These are phyloP conservation scores for Diddensiella transvaalensis DNA, from an alignment of 805 yeast species.

Conservation along the genomic window DNA sequence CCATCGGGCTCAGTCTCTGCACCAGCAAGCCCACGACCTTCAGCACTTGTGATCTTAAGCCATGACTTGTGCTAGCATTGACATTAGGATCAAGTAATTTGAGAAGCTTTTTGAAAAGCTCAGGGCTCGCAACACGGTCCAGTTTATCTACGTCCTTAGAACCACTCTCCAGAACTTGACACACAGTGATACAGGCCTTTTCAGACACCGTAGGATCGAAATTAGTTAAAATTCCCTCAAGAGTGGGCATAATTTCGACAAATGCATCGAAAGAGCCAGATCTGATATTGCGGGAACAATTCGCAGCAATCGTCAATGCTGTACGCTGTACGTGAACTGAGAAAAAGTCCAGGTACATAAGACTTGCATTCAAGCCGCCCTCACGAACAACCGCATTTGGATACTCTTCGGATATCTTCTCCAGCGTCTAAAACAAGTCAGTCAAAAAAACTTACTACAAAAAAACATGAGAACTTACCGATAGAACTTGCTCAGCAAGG, in stretches of 20 bases:
- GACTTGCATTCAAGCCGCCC: conserved; percentile 61
- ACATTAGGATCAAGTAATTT: conserved; percentile 21
- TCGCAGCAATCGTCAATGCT: conserved; percentile 49
- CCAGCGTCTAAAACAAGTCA: conserved; percentile 28
- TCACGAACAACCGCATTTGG: conserved; percentile 41
- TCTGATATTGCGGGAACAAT: conserved; percentile 12
- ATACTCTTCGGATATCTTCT: conserved; percentile 33
- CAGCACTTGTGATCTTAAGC: conserved; percentile 10
- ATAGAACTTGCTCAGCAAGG: conserved; percentile 85
- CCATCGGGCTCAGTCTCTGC: conserved; percentile 41
- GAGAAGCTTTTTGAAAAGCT: conserved; percentile 20
- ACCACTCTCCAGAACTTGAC: conserved; percentile 54
- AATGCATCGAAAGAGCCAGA: conserved; percentile 11
- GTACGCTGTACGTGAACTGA: conserved; percentile 86
- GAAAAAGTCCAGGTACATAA: conserved; percentile 80
- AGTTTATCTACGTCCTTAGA: conserved; percentile 41
- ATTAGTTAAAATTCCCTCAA: conserved; percentile 50
- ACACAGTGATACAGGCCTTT: conserved; percentile 60
- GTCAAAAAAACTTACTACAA: conserved; percentile 24
- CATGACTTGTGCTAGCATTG: conserved; percentile 10
- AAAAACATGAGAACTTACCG: conserved; percentile 38
- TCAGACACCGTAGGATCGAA: conserved; percentile 61
- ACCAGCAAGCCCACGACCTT: conserved; percentile 39
- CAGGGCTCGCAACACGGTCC: conserved; percentile 38
- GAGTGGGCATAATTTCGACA: conserved; percentile 53